Conservation (phyloP, 2,329 filamentous ascomycete species). For the Penicillium paneum region DNA sequence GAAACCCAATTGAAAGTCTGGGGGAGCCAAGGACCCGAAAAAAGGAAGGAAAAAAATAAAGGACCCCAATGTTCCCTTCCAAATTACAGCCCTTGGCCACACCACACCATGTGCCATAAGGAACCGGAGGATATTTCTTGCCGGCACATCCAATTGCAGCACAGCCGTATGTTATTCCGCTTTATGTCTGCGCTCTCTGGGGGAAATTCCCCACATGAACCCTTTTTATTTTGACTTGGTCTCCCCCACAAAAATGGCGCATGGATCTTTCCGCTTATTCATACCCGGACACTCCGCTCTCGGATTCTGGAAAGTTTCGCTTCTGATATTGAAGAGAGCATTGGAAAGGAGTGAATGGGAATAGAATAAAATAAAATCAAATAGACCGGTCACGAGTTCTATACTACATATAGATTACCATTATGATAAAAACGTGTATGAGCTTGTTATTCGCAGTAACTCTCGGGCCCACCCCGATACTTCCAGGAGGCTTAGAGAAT, state of each 20-base stretch:
- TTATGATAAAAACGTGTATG: neutral
- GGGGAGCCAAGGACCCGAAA: slow-evolving; percentile 1
- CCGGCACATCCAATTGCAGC: neutral
- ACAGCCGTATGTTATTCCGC: neutral
- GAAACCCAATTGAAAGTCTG: slow-evolving; percentile 5
- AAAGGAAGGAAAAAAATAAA: neutral
- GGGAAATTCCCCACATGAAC: slow-evolving; percentile 25
- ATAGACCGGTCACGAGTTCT: neutral
- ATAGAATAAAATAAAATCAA: neutral
- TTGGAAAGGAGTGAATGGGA: neutral
- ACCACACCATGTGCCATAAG: slow-evolving; percentile 1
- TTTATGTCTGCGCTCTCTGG: neutral
- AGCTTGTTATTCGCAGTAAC: neutral
- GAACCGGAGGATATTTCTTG: slow-evolving; percentile 9
- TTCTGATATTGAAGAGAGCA: neutral
- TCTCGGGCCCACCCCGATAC: slow-evolving; percentile 6
- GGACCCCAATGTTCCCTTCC: neutral
- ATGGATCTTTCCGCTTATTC: slow-evolving; percentile 19
- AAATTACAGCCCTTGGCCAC: neutral
- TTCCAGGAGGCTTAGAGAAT: neutral
- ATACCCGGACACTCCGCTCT: slow-evolving; percentile 11
- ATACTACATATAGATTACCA: neutral
- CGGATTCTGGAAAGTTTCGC: neutral
- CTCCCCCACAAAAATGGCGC: slow-evolving; percentile 31
- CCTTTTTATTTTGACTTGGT: slow-evolving; percentile 6